phyloP scores from a whole-genome alignment of 345 rosid species.

The Populus alba region DNA sequence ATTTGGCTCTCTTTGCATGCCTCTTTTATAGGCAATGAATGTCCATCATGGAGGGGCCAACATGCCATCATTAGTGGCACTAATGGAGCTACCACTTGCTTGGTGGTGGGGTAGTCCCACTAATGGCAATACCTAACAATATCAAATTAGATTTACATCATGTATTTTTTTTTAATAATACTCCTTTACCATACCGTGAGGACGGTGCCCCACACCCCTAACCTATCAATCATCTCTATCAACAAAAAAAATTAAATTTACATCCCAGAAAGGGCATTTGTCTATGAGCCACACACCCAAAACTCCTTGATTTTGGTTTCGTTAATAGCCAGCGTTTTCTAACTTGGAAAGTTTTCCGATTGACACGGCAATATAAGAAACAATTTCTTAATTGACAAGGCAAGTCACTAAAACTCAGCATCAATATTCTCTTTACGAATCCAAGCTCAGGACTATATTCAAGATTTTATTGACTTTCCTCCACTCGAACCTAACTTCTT shows the following conservation, averaged over 20 bases:
- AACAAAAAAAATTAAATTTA: background rate
- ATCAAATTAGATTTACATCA: background rate
- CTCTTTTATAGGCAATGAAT: too few species aligned
- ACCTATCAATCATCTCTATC: background rate
- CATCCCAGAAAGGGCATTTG: too few species aligned
- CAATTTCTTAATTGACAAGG: slow-evolving; percentile 28
- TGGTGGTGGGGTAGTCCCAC: too few species aligned
- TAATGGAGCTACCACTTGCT: too few species aligned
- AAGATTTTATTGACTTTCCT: slow-evolving; percentile 10
- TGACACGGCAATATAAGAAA: slow-evolving; percentile 31
- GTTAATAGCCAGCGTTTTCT: slow-evolving; percentile 25
- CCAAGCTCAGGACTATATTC: slow-evolving; percentile 10
- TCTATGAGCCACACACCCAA: background rate
- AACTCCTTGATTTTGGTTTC: slow-evolving; percentile 27
- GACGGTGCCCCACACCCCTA: background rate
- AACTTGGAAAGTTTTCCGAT: slow-evolving; percentile 29
- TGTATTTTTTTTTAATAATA: too few species aligned
- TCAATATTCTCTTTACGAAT: background rate
- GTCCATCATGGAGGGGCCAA: too few species aligned
- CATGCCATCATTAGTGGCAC: too few species aligned
- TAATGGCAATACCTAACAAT: too few species aligned
- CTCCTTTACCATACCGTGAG: background rate
- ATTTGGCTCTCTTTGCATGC: too few species aligned
- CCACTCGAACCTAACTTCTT: slow-evolving; percentile 31
- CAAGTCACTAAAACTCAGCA: slow-evolving; percentile 19